Evolutionary conservation across 23 red algal genomes (phyloP).

Genomic region (Gracilaria domingensis): DNA sequence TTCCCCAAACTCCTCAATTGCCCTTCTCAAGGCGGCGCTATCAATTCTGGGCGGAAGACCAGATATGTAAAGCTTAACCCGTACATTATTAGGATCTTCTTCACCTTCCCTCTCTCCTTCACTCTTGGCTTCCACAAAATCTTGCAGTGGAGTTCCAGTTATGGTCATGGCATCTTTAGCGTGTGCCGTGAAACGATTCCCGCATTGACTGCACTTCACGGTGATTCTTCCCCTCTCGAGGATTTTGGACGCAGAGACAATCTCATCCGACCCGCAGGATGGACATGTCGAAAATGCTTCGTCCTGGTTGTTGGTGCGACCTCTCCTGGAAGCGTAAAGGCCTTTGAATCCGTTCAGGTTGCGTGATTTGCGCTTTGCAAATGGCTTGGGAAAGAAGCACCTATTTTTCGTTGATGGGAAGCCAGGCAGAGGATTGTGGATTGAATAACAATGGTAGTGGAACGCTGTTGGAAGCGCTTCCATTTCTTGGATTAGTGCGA

Average conservation of each 20-base stretch:
- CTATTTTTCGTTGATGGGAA: background rate
- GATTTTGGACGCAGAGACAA: conserved; percentile 19
- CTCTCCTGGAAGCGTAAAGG: background rate
- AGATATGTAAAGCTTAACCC: conserved; percentile 43
- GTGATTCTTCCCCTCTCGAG: background rate
- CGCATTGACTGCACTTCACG: conserved; percentile 37
- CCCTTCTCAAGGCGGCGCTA: conserved; percentile 30
- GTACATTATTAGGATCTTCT: background rate
- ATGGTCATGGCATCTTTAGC: conserved; percentile 16
- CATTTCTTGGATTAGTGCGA: background rate
- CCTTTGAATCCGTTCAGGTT: background rate
- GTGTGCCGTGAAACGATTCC: background rate
- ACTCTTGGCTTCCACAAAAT: background rate
- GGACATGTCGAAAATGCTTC: conserved; percentile 49
- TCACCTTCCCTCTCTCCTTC: background rate
- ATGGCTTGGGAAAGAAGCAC: background rate
- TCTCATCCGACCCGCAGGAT: conserved; percentile 35
- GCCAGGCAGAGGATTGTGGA: background rate
- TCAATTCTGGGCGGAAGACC: conserved; percentile 38
- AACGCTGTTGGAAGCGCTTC: background rate
- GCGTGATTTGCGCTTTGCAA: background rate
- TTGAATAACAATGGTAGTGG: background rate
- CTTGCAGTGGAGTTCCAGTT: conserved; percentile 13
- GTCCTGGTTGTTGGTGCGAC: background rate
- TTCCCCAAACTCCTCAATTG: conserved; percentile 65